Conservation (phyloP, 208 protist species). For the Phytomonas serpens region DNA sequence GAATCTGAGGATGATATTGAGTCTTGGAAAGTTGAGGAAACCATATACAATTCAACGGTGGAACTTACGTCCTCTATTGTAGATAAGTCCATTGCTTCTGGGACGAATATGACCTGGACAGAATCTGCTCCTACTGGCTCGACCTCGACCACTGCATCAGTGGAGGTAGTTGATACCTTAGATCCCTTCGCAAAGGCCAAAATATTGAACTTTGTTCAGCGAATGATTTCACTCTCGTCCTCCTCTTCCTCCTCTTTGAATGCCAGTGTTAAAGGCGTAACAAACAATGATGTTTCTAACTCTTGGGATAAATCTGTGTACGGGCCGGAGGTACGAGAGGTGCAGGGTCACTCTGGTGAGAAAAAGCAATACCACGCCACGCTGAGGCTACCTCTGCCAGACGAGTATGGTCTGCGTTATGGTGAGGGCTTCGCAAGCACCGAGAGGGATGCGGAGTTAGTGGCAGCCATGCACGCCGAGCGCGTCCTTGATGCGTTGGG, state of each 20-base stretch:
- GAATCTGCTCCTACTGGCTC: slow-evolving; percentile 1
- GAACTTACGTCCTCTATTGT: not conserved
- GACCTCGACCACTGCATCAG: not conserved
- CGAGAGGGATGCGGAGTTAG: slow-evolving; percentile 60
- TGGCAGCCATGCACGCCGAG: slow-evolving; percentile 82
- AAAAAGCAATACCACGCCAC: slow-evolving; percentile 46
- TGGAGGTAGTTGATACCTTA: slow-evolving; percentile 34
- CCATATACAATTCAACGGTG: not conserved
- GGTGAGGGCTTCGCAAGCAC: slow-evolving; percentile 70
- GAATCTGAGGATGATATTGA: not conserved
- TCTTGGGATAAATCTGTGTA: not conserved
- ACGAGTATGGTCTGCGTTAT: slow-evolving; percentile 53
- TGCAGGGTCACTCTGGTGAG: slow-evolving; percentile 23
- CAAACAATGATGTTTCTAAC: not conserved
- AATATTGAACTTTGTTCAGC: slow-evolving; percentile 58
- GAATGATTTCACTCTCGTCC: slow-evolving; percentile 2
- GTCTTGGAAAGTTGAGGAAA: not conserved
- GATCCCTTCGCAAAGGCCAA: slow-evolving; percentile 68
- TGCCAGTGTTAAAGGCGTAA: not conserved
- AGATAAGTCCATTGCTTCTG: slow-evolving; percentile 7
- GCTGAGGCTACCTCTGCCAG: slow-evolving; percentile 56
- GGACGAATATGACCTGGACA: slow-evolving; percentile 8
- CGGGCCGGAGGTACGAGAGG: slow-evolving; percentile 38
- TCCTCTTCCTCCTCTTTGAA: not conserved
- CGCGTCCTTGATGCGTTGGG: slow-evolving; percentile 77